phyloP scores from a whole-genome alignment of 805 yeast species.

The Metschnikowia sp. region DNA sequence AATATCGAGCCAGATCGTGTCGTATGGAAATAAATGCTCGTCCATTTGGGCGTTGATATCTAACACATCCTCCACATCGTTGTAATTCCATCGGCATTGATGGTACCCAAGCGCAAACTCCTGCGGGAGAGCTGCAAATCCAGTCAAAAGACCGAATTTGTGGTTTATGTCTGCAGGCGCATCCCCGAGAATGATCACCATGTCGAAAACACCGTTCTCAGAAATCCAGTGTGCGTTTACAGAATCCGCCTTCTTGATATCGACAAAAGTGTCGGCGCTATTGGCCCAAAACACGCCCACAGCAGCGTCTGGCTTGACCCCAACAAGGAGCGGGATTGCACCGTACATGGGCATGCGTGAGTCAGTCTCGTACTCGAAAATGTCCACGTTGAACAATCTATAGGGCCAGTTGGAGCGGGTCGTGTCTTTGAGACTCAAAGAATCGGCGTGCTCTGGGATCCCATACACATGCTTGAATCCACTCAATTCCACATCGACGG shows the following conservation, averaged over 20 bases:
- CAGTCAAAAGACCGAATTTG: constrained; percentile 68
- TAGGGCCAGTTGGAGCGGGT: constrained; percentile 60
- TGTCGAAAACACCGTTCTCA: constrained; percentile 80
- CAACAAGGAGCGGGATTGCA: constrained; percentile 82
- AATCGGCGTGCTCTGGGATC: constrained; percentile 95
- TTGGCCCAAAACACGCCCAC: constrained; percentile 90
- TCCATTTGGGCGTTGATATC: constrained; percentile 70
- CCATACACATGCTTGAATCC: constrained; percentile 74
- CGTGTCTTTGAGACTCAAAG: constrained; percentile 72
- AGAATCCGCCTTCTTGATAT: constrained; percentile 46
- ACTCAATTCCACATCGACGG: constrained; percentile 65
- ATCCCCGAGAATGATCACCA: constrained; percentile 61
- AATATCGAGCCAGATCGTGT: constrained; percentile 90
- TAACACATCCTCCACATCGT: constrained; percentile 82
- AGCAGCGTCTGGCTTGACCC: constrained; percentile 52
- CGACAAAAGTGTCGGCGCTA: constrained; percentile 89
- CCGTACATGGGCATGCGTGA: constrained; percentile 94
- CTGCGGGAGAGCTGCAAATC: constrained; percentile 70
- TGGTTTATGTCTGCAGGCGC: constrained; percentile 54
- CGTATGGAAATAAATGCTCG: constrained; percentile 72
- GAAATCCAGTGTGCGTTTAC: constrained; percentile 87
- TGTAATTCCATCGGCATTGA: constrained; percentile 97
- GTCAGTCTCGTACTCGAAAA: constrained; percentile 85
- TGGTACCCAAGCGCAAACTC: constrained; percentile 84
- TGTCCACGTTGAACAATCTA: constrained; percentile 87